A percentile compares a stretch with the other conserved stretches of the same genome.
Evolutionary conservation across 371 early-diverging fungal genomes (phyloP).

Genomic region (Spraguea lophii): DNA sequence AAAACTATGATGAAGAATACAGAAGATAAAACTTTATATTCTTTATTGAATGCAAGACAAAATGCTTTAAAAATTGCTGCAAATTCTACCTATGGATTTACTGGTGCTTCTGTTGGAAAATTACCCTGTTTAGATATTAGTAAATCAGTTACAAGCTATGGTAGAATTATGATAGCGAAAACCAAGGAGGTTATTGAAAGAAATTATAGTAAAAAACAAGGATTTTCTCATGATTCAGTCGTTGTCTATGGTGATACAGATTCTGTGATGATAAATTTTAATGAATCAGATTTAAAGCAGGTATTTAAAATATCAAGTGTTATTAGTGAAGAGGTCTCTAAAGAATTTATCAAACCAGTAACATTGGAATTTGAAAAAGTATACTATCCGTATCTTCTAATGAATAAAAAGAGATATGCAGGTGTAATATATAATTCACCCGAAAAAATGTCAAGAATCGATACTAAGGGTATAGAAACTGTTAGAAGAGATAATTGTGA

Average conservation of each 20-base stretch:
- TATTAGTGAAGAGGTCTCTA: constrained; percentile 59
- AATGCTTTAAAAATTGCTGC: constrained; percentile 90
- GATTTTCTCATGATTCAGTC: constrained; percentile 61
- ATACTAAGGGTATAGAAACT: constrained; percentile 97
- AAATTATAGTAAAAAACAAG: constrained; percentile 59
- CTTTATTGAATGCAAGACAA: constrained; percentile 85
- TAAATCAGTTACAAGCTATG: constrained; percentile 87
- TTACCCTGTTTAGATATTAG: constrained; percentile 91
- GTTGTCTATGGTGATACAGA: constrained; percentile 99
- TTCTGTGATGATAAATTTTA: constrained; percentile 98
- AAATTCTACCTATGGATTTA: constrained; percentile 97
- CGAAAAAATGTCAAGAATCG: constrained; percentile 72
- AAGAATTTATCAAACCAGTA: constrained; percentile 70
- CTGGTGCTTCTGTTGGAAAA: constrained; percentile 84
- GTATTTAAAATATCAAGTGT: constrained; percentile 34
- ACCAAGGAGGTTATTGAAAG: constrained; percentile 71
- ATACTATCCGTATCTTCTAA: constrained; percentile 84
- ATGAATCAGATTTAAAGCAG: constrained; percentile 54
- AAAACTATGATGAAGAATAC: constrained; percentile 61
- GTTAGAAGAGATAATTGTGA: constrained; percentile 94
- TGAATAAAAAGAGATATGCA: constrained; percentile 97
- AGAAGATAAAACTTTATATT: constrained; percentile 67
- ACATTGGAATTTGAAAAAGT: constrained; percentile 97
- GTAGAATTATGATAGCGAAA: constrained; percentile 82
- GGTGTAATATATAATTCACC: constrained; percentile 61